Evolutionary conservation across 176 grass and related monocot species (phyloP), one percentile per base, ranked within the genome.

Genomic region (Musa troglodytarum): DNA sequence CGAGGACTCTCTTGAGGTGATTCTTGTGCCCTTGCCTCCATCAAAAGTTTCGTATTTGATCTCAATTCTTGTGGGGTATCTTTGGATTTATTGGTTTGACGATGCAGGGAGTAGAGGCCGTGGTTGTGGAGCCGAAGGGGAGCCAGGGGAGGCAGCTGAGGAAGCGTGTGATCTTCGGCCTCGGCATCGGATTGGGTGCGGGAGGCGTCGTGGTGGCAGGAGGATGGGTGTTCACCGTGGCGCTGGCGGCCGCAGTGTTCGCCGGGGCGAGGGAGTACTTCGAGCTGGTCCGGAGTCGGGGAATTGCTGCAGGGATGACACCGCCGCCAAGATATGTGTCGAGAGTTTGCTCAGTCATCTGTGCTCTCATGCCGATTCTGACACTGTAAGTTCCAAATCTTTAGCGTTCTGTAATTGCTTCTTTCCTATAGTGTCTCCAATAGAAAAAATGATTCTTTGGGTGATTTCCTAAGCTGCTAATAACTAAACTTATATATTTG

Each of bases 171-270:
- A 1, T 93, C 1, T 87, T 97, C 49, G 90, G 93, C 10, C 56
- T 97, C 62, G 93, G 83, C 74, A 93, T 97, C 64, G 93, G 90
- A n/a, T 78, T 93, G 49, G 85, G 83, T 25, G 88, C 93, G 1
- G 93, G 88, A 49, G 93, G 93, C 43, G 55, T 90, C 71, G 84
- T 97, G 80, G 34, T 92, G 43, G 87, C 90, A 43, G 87, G 90
- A 14, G 86, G 83, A 11, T 97, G 88, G 90, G 83, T 97, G 65
- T 93, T 97, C 78, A 76, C 93, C 0, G 54, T 77, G 26, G 83
- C 81, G 49, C 21, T 87, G 62, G 23, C 93, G 8, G 81, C 86
- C 10, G 88, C 63, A 13, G 82, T 86, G 23, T 75, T 93, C 52
- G 83, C 74, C 4, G 90, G 74, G 10, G 71, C 93, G 13, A 80